These are phyloP conservation scores for Botrytis aclada DNA, from an alignment of 2,329 filamentous ascomycete species.

Conservation along the genomic window DNA sequence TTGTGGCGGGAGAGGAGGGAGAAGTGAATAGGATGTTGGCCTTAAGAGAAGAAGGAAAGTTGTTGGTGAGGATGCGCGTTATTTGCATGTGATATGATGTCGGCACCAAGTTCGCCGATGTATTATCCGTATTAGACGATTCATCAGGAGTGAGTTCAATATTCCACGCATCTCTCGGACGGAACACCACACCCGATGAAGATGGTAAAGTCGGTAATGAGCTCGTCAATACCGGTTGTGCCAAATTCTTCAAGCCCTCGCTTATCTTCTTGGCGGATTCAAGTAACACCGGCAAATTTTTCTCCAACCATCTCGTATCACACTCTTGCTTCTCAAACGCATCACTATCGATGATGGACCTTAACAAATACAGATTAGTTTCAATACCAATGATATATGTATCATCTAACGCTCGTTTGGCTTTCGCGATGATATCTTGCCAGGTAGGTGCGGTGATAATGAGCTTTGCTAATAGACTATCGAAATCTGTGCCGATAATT, in stretches of 20 bases:
- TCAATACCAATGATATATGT: slow-evolving; percentile 54
- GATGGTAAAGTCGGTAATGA: slow-evolving; percentile 30
- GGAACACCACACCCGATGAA: slow-evolving; percentile 47
- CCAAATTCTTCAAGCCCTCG: slow-evolving; percentile 14
- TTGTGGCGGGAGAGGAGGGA: slow-evolving; percentile 48
- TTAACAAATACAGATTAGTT: slow-evolving; percentile 55
- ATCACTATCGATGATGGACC: slow-evolving; percentile 49
- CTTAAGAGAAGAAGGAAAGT: background rate
- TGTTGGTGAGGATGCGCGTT: slow-evolving; percentile 44
- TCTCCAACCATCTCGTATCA: slow-evolving; percentile 58
- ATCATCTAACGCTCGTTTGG: slow-evolving; percentile 53
- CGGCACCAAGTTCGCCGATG: slow-evolving; percentile 25
- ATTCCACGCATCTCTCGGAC: slow-evolving; percentile 58
- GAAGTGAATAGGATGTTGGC: slow-evolving; percentile 59
- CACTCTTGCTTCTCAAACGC: slow-evolving; percentile 49
- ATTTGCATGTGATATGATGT: slow-evolving; percentile 51
- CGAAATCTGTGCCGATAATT: slow-evolving; percentile 47
- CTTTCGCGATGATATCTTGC: slow-evolving; percentile 51
- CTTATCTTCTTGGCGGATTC: slow-evolving; percentile 36
- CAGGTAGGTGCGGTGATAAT: slow-evolving; percentile 48
- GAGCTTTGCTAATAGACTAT: slow-evolving; percentile 48
- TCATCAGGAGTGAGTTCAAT: slow-evolving; percentile 45
- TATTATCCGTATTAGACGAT: background rate
- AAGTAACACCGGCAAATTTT: slow-evolving; percentile 41
- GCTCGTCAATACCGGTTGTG: slow-evolving; percentile 36